These are phyloP conservation scores for Phytophthora pseudosyringae DNA, from an alignment of 352 stramenopile genomes.

Conservation along the genomic window DNA sequence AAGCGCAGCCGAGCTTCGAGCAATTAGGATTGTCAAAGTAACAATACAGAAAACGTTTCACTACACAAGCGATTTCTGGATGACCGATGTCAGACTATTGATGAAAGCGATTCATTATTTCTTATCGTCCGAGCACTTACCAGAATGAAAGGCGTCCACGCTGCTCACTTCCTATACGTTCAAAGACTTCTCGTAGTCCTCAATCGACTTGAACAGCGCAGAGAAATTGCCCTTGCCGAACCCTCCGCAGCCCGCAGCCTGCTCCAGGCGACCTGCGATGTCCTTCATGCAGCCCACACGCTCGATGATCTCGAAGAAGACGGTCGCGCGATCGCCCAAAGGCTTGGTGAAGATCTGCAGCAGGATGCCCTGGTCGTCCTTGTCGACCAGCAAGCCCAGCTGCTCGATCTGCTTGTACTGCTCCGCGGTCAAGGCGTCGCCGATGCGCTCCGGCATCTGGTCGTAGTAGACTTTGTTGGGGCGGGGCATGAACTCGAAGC, in stretches of 20 bases:
- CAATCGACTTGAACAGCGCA: conserved; percentile 93
- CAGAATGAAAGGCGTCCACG: not conserved
- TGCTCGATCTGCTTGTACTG: conserved; percentile 94
- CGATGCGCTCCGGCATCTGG: conserved; percentile 84
- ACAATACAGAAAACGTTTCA: conserved; percentile 2
- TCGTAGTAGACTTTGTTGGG: conserved; percentile 93
- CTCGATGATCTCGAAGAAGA: conserved; percentile 95
- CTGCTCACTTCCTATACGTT: conserved; percentile 56
- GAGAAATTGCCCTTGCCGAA: conserved; percentile 95
- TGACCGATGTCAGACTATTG: too few relatives aligned
- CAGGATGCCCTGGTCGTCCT: conserved; percentile 95
- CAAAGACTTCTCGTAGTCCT: conserved; percentile 89
- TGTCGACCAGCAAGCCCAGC: conserved; percentile 94
- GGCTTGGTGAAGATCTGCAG: conserved; percentile 94
- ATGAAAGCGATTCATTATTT: conserved; percentile 6
- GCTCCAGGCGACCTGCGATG: conserved; percentile 73
- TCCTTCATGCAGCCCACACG: conserved; percentile 89
- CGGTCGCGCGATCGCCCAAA: conserved; percentile 83
- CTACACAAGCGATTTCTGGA: too few relatives aligned
- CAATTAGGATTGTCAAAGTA: conserved; percentile 21
- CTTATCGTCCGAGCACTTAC: not conserved
- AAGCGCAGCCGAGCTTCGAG: conserved; percentile 32
- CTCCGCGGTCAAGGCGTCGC: conserved; percentile 74
- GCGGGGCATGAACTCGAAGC: conserved; percentile 89
- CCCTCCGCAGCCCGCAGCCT: conserved; percentile 81